Base-by-base conservation (phyloP, 2,329 filamentous ascomycete species). In the Epichloe uncinata region DNA sequence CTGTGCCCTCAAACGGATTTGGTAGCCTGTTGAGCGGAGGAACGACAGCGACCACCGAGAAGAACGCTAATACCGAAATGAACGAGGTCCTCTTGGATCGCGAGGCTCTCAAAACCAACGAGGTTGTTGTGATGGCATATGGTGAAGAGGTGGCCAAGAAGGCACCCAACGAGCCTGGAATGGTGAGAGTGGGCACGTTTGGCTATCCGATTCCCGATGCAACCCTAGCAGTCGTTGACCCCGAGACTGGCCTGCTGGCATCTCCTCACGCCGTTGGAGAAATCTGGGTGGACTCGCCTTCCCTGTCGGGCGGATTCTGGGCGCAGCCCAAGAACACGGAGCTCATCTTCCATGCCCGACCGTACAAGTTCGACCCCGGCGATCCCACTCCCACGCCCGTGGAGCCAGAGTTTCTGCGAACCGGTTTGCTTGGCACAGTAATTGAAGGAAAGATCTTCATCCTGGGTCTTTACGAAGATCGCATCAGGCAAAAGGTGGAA, bases 271-370 rank as follows among this genome's bases (percentile, higher is more conserved):
- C 87, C 0, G 78, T 98, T 38, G 94, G 93, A 49, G 93, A 98
- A 67, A 95, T 98, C 42, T 98, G 93, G 94, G 90, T 98, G 3
- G 93, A 98, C 64, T 98, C 93, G 0, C 93, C 93, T 2, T 97
- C 90, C 4, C 73, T 98, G 5, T 96, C 90, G 4, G 93, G 94
- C 18, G 93, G 93, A 0, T 98, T 98, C 66, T 98, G 93, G 93
- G 90, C 93, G 6, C 71, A 97, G 50, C 91, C 93, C 1, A 96
- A 95, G 65, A 93, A 97, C 62, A 98, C 94, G 0, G 93, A 98
- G 67, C 87, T 89, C 46, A 98, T 98, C 48, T 98, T 98, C 72
- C 93, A 98, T 65, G 93, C 93, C 8, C 79, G 91, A 2, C 90
- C 94, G 0, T 98, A 95, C 66, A 87, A 88, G 57, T 98, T 98